A percentile compares a stretch with the other conserved stretches of the same genome.
These are phyloP conservation scores for Gypsophila paniculata DNA, from an alignment of 179 eudicot species.

Conservation along the genomic window DNA sequence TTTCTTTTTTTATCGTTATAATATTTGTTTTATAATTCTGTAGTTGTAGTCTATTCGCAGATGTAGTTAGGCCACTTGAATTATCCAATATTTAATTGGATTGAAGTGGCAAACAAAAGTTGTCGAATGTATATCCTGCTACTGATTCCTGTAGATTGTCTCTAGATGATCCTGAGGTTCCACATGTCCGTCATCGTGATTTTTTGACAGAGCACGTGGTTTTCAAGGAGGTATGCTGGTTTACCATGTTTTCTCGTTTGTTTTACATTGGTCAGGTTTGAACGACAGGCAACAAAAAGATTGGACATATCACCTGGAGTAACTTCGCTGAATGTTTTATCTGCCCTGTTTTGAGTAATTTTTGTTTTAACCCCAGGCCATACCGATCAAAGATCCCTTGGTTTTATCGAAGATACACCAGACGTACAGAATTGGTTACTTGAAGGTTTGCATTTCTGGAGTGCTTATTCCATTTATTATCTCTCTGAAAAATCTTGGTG, in stretches of 20 bases:
- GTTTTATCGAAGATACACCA: constrained; percentile 95
- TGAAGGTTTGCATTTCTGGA: constrained; percentile 48
- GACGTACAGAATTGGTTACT: constrained; percentile 85
- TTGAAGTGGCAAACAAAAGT: background rate
- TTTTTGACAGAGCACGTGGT: constrained; percentile 76
- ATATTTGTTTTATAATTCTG: background rate
- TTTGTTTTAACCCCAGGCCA: constrained; percentile 45
- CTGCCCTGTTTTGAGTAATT: background rate
- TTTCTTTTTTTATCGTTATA: constrained; percentile 4
- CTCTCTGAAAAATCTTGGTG: constrained; percentile 12
- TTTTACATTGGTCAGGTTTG: background rate
- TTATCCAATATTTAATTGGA: background rate
- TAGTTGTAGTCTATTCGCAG: background rate
- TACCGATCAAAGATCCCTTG: constrained; percentile 76
- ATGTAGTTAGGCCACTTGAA: background rate
- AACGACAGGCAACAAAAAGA: background rate
- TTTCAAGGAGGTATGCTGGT: constrained; percentile 68
- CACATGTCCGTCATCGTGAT: constrained; percentile 61
- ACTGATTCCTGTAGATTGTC: constrained; percentile 9
- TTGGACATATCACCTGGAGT: background rate
- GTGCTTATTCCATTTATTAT: constrained; percentile 20
- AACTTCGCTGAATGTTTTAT: constrained; percentile 6
- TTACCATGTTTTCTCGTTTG: background rate
- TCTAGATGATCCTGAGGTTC: constrained; percentile 79
- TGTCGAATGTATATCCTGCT: constrained; percentile 3